phyloP scores from a whole-genome alignment of 2,329 filamentous ascomycete species.

The Epichloe baconii region DNA sequence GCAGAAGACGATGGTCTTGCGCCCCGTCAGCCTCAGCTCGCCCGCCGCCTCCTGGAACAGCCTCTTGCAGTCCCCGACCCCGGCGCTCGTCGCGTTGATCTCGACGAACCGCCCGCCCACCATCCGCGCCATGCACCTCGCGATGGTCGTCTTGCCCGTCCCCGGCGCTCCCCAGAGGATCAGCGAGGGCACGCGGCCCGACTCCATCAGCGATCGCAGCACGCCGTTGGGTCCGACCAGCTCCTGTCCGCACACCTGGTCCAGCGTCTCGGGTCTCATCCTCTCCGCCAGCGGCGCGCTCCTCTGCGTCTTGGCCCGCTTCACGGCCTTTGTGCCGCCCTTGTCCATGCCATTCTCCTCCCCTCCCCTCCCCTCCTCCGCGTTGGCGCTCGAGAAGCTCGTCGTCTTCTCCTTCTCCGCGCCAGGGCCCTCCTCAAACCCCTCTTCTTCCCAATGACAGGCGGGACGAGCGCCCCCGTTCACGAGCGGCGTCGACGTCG shows the following conservation, averaged over 20 bases:
- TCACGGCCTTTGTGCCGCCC: constrained; percentile 21
- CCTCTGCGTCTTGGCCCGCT: constrained; percentile 56
- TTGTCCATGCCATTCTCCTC: not conserved
- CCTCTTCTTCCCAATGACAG: constrained; percentile 32
- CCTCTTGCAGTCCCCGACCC: constrained; percentile 84
- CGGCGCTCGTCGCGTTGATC: constrained; percentile 84
- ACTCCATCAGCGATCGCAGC: constrained; percentile 72
- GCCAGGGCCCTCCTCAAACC: constrained; percentile 42
- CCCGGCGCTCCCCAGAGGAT: constrained; percentile 80
- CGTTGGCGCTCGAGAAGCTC: too few species aligned
- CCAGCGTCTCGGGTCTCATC: constrained; percentile 74
- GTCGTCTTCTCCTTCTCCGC: constrained; percentile 1
- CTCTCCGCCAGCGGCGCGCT: constrained; percentile 82
- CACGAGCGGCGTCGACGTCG: constrained; percentile 16
- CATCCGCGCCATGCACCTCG: constrained; percentile 72
- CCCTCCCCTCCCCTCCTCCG: not conserved
- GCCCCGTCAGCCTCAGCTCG: constrained; percentile 67
- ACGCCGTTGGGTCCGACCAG: constrained; percentile 78
- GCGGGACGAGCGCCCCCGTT: constrained; percentile 15
- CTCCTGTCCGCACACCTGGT: constrained; percentile 84
- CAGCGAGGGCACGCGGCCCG: constrained; percentile 82
- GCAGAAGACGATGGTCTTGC: constrained; percentile 93
- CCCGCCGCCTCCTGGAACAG: constrained; percentile 74
- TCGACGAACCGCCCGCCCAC: constrained; percentile 83
- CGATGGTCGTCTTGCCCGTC: constrained; percentile 84